Evolutionary conservation across 208 protist species (phyloP), one percentile per base, ranked within the genome.

Genomic region (Acanthamoeba triangularis): DNA sequence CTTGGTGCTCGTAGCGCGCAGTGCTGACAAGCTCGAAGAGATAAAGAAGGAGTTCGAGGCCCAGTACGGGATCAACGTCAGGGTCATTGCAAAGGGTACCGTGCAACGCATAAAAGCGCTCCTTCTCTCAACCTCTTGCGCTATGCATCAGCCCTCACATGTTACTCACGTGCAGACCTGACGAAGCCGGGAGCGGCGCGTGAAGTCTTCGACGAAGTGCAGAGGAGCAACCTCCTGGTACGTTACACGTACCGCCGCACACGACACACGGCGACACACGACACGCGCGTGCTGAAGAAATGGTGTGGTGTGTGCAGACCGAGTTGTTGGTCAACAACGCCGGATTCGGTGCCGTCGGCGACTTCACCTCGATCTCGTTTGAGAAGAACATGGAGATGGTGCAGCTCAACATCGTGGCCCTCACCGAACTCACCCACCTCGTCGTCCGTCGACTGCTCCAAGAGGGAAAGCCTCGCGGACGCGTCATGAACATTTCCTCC

Each of bases 281-380:
- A 20, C 52, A 56, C 16, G 52, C 52, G 52, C 52, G 16, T 2
- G 16, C 52, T 56, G 11, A 56, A 11, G 52, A 56, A 6, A 18
- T 56, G 3, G 8, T 56, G 52, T 56, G 14, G 52, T 56, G 52
- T 56, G 52, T 20, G 14, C 85, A 92, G 85, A 30, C 28, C 13
- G 85, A 92, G 59, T 33, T 92, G 28, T n/a, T 92, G n/a, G 44
- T 92, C 41, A 92, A 92, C 59, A 92, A 92, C 25, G 85, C 85
- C 18, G 85, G 85, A 16, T 56, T 92, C 37, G 85, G 85, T n/a
- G 25, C 85, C 5, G 20, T 56, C 4, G 85, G 85, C 54, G 61
- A 92, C 35, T 92, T 92, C 41, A 30, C 14, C 23, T 33, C 2
- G 56, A 92, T 74, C 35, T 74, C 85, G 3, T 92, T 92, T 10